Evolutionary conservation across 1,284 basidiomycete genomes (phyloP).

Genomic region (Phlebopus sp.): DNA sequence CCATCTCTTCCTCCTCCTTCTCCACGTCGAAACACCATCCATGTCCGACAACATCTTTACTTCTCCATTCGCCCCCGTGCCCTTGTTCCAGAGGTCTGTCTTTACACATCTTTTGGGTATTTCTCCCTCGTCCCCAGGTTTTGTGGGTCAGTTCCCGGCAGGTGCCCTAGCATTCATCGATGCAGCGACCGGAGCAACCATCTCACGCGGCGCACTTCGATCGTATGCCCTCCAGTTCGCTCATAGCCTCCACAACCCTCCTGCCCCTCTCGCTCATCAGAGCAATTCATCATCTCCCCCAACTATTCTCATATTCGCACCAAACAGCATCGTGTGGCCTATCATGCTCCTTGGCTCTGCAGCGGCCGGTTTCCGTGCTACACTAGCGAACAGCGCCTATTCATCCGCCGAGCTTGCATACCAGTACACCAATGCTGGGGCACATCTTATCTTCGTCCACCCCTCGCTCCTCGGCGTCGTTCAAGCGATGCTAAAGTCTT

Average conservation of each 20-base stretch:
- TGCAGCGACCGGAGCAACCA: constrained; percentile 50
- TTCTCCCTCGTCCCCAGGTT: constrained; percentile 22
- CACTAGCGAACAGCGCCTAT: constrained; percentile 46
- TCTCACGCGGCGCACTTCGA: constrained; percentile 57
- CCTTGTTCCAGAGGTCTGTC: constrained; percentile 40
- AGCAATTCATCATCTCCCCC: constrained; percentile 34
- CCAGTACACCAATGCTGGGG: constrained; percentile 54
- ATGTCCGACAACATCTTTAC: constrained; percentile 25
- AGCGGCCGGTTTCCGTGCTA: constrained; percentile 52
- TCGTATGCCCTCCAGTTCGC: constrained; percentile 42
- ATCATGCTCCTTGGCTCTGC: constrained; percentile 54
- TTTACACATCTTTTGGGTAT: constrained; percentile 51
- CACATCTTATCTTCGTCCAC: constrained; percentile 52
- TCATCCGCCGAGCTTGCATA: constrained; percentile 43
- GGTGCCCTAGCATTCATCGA: constrained; percentile 63
- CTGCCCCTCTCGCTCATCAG: constrained; percentile 22
- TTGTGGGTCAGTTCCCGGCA: constrained; percentile 42
- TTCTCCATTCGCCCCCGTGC: constrained; percentile 27
- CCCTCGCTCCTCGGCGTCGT: constrained; percentile 48
- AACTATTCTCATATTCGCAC: constrained; percentile 53
- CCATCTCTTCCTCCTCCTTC: not conserved
- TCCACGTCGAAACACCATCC: not conserved
- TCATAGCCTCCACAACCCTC: constrained; percentile 43
- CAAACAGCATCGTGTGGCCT: constrained; percentile 65
- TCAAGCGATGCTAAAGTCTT: constrained; percentile 41